Evolutionary conservation across 176 grass and related monocot species (phyloP).

Genomic region (Phragmites australis): DNA sequence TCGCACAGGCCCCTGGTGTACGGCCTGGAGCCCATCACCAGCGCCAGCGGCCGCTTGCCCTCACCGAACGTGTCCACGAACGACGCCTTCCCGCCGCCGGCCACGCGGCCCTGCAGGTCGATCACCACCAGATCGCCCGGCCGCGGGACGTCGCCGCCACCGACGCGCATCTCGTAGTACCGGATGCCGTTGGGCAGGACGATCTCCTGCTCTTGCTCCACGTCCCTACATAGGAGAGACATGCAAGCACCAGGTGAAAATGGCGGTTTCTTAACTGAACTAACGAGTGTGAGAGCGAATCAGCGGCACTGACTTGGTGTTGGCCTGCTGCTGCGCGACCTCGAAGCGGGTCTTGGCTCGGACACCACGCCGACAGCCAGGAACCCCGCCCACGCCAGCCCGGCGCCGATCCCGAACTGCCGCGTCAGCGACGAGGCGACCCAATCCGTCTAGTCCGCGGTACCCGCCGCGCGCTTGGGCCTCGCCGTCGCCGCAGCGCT

Average conservation of each 20-base stretch:
- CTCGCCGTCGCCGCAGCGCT: slow-evolving; percentile 26
- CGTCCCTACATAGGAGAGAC: slow-evolving; percentile 38
- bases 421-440: slow-evolving; percentile 78
- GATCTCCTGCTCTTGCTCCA: slow-evolving; percentile 74
- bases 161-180: slow-evolving; percentile 87
- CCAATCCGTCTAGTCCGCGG: slow-evolving; percentile 86
- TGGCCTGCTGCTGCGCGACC: slow-evolving; percentile 82
- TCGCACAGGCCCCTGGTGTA: slow-evolving; percentile 94
- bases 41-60: slow-evolving; percentile 70
- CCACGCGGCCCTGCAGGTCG: slow-evolving; percentile 73
- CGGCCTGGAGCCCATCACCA: slow-evolving; percentile 93
- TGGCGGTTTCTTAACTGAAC: not conserved
- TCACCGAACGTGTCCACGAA: slow-evolving; percentile 90
- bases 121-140: slow-evolving; percentile 85
- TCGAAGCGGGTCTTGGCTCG: slow-evolving; percentile 96
- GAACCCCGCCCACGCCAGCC: slow-evolving; percentile 92
- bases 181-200: slow-evolving; percentile 86
- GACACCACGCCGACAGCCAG: slow-evolving; percentile 84
- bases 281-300: too few species aligned
- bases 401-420: slow-evolving; percentile 88
- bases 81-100: slow-evolving; percentile 28
- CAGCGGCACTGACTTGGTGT: slow-evolving; percentile 69
- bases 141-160: slow-evolving; percentile 65
- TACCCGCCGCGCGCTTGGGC: slow-evolving; percentile 45
- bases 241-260: not conserved